Evolutionary conservation across 208 protist species (phyloP), one percentile per base, ranked within the genome.

Genomic region (Leishmania braziliensis): DNA sequence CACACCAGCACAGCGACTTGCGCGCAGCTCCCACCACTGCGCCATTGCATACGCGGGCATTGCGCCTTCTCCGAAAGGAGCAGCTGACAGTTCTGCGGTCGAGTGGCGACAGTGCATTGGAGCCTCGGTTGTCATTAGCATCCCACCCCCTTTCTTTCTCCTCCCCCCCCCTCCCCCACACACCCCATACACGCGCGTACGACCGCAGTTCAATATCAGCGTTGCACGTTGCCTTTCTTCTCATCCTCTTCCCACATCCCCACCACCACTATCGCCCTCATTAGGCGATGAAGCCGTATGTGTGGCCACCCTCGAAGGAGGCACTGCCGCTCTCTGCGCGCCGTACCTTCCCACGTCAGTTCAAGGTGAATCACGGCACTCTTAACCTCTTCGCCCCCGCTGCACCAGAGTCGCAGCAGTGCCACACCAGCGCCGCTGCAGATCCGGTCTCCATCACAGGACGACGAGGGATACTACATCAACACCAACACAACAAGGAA

Each of bases 401-500:
- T 2, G 50, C 20, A 1, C 39, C 53, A 10, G 74, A 56, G 36
- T 6, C 20, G 50, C 60, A 48, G 16, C 39, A 29, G 77, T 18
- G 14, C 43, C 51, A 16, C 66, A n/a, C n/a, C 43, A 23, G 33
- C 53, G 68, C 51, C 26, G 70, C 65, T 26, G 8, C 20, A n/a
- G 14, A 5, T 39, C 3, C 48, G 16, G 63, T 53, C 26, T 78
- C 75, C 77, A 62, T 81, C 66, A 80, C 71, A 26, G 77, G 82
- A 6, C 78, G 78, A 60, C 85, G 69, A 23, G 62, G 54, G 66
- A 53, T 68, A 50, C 73, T 73, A 1, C 75, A 76, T 36, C 70
- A 82, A 46, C 77, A 81, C 72, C 87, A 90, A 83, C 86, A 86
- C 81, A 90, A 92, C 69, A 65, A 53, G 23, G 87, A 93, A 63